These are phyloP conservation scores for Rhodotorula toruloides DNA, from an alignment of 768 basidiomycete genomes.

Conservation along the genomic window DNA sequence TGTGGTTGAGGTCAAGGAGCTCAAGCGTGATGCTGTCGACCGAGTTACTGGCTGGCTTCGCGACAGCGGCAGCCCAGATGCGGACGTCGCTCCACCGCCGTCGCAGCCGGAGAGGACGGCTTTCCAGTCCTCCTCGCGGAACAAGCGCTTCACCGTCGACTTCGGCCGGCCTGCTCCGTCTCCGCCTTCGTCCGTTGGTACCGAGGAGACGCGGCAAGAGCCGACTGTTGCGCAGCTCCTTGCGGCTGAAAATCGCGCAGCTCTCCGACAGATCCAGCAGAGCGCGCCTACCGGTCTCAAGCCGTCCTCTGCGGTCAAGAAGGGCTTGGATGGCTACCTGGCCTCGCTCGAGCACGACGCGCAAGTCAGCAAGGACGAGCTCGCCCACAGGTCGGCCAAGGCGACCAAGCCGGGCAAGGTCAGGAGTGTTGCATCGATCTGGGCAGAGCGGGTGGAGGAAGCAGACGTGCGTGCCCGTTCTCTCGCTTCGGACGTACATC, in stretches of 20 bases:
- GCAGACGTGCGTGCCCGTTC: constrained; percentile 3
- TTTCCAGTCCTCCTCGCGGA: too few species aligned
- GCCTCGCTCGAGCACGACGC: constrained; percentile 13
- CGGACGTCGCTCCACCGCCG: too few species aligned
- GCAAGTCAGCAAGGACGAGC: constrained; percentile 5
- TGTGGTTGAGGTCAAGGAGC: constrained; percentile 7
- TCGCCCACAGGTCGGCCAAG: not conserved
- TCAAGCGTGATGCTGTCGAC: constrained; percentile 23
- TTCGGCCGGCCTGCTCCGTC: constrained; percentile 18
- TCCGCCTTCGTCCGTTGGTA: constrained; percentile 9
- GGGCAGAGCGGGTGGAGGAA: constrained; percentile 21
- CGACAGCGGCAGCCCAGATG: not conserved
- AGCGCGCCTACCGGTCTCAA: not conserved
- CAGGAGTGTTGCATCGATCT: constrained; percentile 7
- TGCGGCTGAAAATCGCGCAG: constrained; percentile 17
- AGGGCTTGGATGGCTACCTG: constrained; percentile 4
- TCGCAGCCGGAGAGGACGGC: too few species aligned
- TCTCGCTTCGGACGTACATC: not conserved
- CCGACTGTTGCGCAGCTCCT: constrained; percentile 27
- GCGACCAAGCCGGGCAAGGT: constrained; percentile 21
- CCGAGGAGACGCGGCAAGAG: not conserved
- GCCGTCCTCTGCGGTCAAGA: not conserved
- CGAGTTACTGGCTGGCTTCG: constrained; percentile 23
- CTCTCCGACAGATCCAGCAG: not conserved
- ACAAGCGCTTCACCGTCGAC: constrained; percentile 7